Evolutionary conservation across 345 rosid genomes (phyloP).

Genomic region (Aethionema arabicum): DNA sequence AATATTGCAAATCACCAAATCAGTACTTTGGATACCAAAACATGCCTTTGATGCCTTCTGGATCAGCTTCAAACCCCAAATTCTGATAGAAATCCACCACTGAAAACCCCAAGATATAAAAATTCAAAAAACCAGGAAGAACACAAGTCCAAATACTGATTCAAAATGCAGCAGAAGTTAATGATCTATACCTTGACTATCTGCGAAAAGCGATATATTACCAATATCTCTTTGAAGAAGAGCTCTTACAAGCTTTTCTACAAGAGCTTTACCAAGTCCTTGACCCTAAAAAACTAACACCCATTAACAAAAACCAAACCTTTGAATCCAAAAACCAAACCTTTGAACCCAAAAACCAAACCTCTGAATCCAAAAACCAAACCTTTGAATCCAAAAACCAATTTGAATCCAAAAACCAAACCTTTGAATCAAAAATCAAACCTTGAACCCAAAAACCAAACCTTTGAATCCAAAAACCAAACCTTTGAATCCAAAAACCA

Average conservation of each 20-base stretch:
- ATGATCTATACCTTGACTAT: constrained; percentile 69
- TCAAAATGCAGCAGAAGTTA: not conserved
- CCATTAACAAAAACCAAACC: not conserved
- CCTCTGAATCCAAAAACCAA: not conserved
- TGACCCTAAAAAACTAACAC: constrained; percentile 59
- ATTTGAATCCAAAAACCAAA: constrained; percentile 6
- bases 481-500: not conserved
- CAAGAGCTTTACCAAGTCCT: constrained; percentile 91
- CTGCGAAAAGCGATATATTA: constrained; percentile 95
- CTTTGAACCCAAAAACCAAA: not conserved
- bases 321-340: not conserved
- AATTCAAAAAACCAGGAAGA: constrained; percentile 8
- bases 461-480: not conserved
- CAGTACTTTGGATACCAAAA: constrained; percentile 87
- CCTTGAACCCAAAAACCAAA: not conserved
- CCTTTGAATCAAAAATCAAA: too few relatives aligned
- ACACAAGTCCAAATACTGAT: constrained; percentile 1
- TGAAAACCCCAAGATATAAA: constrained; percentile 30
- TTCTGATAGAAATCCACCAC: constrained; percentile 95
- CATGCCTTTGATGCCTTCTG: constrained; percentile 98
- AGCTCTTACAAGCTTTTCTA: constrained; percentile 79
- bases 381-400: not conserved
- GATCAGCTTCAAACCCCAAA: constrained; percentile 92
- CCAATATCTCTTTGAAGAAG: constrained; percentile 94
- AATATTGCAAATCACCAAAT: constrained; percentile 18